Conservation (phyloP, 352 stramenopile species). For the Globisporangium sylvaticum region DNA sequence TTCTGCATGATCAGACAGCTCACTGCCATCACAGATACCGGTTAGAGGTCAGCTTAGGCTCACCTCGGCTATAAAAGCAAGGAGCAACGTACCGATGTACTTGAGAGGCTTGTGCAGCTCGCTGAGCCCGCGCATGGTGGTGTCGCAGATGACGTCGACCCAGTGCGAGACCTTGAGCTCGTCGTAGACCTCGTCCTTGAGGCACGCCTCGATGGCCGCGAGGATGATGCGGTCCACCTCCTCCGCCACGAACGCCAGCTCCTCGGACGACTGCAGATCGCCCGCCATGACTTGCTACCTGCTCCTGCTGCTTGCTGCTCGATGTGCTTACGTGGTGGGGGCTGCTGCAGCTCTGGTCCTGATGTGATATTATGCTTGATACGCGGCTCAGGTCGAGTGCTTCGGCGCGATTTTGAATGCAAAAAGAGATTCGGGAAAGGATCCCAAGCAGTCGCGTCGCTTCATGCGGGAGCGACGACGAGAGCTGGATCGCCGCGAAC, state of each 20-base stretch:
- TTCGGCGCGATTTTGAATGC: neutral
- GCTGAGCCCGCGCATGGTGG: slow-evolving; percentile 81
- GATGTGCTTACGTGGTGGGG: neutral
- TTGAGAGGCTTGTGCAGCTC: slow-evolving; percentile 92
- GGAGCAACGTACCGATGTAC: slow-evolving; percentile 61
- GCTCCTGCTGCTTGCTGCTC: neutral
- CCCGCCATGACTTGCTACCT: slow-evolving; percentile 47
- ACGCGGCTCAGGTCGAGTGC: neutral
- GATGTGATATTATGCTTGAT: too few relatives aligned
- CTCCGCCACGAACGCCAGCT: slow-evolving; percentile 89
- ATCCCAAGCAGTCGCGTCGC: slow-evolving; percentile 26
- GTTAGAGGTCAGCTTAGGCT: slow-evolving; percentile 4
- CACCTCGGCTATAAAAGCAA: neutral
- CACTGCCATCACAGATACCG: slow-evolving; percentile 29
- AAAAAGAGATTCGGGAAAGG: neutral
- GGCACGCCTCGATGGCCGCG: slow-evolving; percentile 67
- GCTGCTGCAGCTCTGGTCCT: neutral
- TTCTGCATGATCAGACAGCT: slow-evolving; percentile 93
- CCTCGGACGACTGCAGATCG: slow-evolving; percentile 85
- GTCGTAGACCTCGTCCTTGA: slow-evolving; percentile 88
- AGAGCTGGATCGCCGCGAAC: slow-evolving; percentile 55
- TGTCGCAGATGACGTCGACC: slow-evolving; percentile 90
- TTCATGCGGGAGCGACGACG: slow-evolving; percentile 46
- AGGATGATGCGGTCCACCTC: slow-evolving; percentile 89
- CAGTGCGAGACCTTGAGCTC: slow-evolving; percentile 83